A percentile compares a stretch with the other conserved stretches of the same genome.
Evolutionary conservation across 352 stramenopile species (phyloP).

Genomic region (Plasmopara viticola): DNA sequence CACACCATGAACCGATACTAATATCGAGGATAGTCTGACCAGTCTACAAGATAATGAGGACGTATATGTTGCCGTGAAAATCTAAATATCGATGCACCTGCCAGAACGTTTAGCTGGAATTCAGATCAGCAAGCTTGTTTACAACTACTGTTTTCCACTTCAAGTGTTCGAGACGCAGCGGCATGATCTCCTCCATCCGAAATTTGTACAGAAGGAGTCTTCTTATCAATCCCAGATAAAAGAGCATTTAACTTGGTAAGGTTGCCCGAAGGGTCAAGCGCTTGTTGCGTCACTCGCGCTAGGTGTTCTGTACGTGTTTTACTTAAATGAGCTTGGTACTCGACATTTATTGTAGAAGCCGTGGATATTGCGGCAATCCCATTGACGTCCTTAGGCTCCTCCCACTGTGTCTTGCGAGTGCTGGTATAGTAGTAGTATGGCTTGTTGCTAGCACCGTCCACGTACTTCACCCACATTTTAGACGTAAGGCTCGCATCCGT

Average conservation of each 20-base stretch:
- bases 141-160: constrained; percentile 33
- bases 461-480: constrained; percentile 57
- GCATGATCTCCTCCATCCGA: constrained; percentile 3
- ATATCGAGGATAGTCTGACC: constrained; percentile 73
- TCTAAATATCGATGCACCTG: constrained; percentile 13
- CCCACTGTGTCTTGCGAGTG: constrained; percentile 67
- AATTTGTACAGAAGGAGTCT: not conserved
- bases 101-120: constrained; percentile 53
- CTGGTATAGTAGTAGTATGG: constrained; percentile 69
- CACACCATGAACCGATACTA: constrained; percentile 75
- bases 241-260: constrained; percentile 67
- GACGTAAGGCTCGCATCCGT: not conserved
- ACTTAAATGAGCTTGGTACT: constrained; percentile 72
- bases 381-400: constrained; percentile 43
- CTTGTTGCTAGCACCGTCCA: constrained; percentile 60
- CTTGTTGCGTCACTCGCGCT: constrained; percentile 49
- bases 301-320: constrained; percentile 43
- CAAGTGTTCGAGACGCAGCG: constrained; percentile 11
- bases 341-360: constrained; percentile 20
- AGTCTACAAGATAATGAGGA: constrained; percentile 22
- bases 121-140: constrained; percentile 58
- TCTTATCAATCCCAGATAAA: constrained; percentile 49
- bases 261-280: constrained; percentile 61
- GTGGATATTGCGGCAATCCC: constrained; percentile 20
- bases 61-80: not conserved